These are phyloP conservation scores for Galium porrigens DNA, from an alignment of 305 asterid genomes.

Conservation along the genomic window DNA sequence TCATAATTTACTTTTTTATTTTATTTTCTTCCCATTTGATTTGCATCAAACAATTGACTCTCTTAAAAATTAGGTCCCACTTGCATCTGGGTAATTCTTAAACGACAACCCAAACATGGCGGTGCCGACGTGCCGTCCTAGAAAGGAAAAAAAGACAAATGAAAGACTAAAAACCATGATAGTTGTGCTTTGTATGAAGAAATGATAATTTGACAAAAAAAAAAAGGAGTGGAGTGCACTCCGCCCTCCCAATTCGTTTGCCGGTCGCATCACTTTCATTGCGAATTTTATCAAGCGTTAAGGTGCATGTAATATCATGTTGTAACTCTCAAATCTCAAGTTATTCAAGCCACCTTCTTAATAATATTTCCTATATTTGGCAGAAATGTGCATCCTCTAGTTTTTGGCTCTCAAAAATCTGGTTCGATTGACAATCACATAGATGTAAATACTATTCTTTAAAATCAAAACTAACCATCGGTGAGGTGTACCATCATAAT, in stretches of 20 bases:
- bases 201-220: background rate
- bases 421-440: too few relatives aligned
- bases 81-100: background rate
- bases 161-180: background rate
- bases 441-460: too few relatives aligned
- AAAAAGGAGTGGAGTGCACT: background rate
- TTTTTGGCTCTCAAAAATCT: too few relatives aligned
- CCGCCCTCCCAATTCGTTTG: background rate
- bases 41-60: too few relatives aligned
- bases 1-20: too few relatives aligned
- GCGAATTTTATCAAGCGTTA: background rate
- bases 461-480: too few relatives aligned
- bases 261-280: background rate
- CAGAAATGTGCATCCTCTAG: too few relatives aligned
- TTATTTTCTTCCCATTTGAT: too few relatives aligned
- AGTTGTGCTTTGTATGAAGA: background rate
- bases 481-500: too few relatives aligned
- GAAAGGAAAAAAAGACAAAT: background rate
- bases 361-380: background rate
- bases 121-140: conserved; percentile 2
- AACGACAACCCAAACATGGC: background rate
- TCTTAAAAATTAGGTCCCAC: too few relatives aligned
- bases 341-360: background rate
- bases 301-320: background rate
- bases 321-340: too few relatives aligned